These are phyloP conservation scores for Sarocladiaceae sp. DNA, from an alignment of 2,329 filamentous ascomycete species.

Conservation along the genomic window DNA sequence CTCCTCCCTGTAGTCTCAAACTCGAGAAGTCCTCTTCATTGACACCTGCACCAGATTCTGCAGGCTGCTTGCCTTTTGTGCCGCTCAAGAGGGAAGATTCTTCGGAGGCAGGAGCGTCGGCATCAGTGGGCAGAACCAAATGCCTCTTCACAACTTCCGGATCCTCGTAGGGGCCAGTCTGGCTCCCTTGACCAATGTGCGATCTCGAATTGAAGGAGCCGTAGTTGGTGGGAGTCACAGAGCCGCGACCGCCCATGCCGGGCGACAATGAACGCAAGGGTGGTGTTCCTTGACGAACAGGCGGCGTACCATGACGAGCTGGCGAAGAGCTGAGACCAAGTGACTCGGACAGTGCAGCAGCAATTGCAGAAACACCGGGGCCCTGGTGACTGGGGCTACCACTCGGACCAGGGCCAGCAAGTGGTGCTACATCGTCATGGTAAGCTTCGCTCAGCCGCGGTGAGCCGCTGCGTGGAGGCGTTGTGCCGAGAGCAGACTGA, in stretches of 20 bases:
- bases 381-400: conserved; percentile 63
- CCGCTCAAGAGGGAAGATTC: conserved; percentile 38
- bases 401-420: conserved; percentile 43
- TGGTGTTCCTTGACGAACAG: conserved; percentile 56
- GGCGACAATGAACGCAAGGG: conserved; percentile 34
- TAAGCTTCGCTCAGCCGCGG: conserved; percentile 22
- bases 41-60: conserved; percentile 29
- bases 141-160: conserved; percentile 89
- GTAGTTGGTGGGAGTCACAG: conserved; percentile 66
- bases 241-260: conserved; percentile 31
- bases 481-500: conserved; percentile 31
- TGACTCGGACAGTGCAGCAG: conserved; percentile 77
- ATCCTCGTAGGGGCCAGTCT: conserved; percentile 70
- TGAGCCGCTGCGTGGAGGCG: conserved; percentile 27
- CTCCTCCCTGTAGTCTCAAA: conserved; percentile 85
- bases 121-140: conserved; percentile 65
- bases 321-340: conserved; percentile 59
- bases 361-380: conserved; percentile 82
- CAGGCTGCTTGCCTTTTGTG: conserved; percentile 54
- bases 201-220: conserved; percentile 77
- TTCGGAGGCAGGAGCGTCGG: conserved; percentile 38
- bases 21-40: conserved; percentile 88
- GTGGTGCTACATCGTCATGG: conserved; percentile 50
- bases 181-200: conserved; percentile 36
- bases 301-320: conserved; percentile 64